Evolutionary conservation across 805 yeast species (phyloP).

Genomic region (Saturnispora besseyi): DNA sequence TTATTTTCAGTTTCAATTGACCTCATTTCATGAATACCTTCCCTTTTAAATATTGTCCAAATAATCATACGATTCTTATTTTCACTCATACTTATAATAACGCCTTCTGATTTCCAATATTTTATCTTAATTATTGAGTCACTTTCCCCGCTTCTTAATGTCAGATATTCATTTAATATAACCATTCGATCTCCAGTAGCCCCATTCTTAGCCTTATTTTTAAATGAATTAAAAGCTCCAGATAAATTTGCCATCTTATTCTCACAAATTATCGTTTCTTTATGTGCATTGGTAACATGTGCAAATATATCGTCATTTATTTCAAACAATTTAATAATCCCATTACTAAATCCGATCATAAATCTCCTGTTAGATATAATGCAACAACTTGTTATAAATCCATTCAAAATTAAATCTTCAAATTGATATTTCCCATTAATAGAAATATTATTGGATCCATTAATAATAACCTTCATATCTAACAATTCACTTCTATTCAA

Average conservation of each 20-base stretch:
- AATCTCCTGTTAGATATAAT: conserved; percentile 35
- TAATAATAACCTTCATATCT: conserved; percentile 9
- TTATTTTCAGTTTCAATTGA: conserved; percentile 8
- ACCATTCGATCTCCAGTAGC: conserved; percentile 43
- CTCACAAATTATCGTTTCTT: conserved; percentile 11
- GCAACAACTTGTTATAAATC: conserved; percentile 31
- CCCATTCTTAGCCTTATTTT: conserved; percentile 35
- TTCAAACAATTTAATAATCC: conserved; percentile 41
- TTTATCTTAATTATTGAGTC: conserved; percentile 24
- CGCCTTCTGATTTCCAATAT: conserved; percentile 43
- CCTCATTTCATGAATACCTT: conserved; percentile 35
- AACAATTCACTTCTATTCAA: conserved; percentile 3
- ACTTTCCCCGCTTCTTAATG: conserved; percentile 53
- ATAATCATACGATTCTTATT: conserved; percentile 41
- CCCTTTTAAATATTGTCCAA: conserved; percentile 58
- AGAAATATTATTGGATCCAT: conserved; percentile 14
- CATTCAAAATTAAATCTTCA: conserved; percentile 32
- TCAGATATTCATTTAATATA: conserved; percentile 47
- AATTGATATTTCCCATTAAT: conserved; percentile 34
- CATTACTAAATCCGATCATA: conserved; percentile 46
- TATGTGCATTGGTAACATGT: conserved; percentile 36
- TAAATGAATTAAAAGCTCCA: conserved; percentile 17
- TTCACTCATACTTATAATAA: conserved; percentile 45
- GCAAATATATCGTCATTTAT: conserved; percentile 12
- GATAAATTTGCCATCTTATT: not conserved